A percentile compares a stretch with the other conserved stretches of the same genome.
Evolutionary conservation across 371 early-diverging fungal species (phyloP).

Genomic region (Rhizopus stolonifer): DNA sequence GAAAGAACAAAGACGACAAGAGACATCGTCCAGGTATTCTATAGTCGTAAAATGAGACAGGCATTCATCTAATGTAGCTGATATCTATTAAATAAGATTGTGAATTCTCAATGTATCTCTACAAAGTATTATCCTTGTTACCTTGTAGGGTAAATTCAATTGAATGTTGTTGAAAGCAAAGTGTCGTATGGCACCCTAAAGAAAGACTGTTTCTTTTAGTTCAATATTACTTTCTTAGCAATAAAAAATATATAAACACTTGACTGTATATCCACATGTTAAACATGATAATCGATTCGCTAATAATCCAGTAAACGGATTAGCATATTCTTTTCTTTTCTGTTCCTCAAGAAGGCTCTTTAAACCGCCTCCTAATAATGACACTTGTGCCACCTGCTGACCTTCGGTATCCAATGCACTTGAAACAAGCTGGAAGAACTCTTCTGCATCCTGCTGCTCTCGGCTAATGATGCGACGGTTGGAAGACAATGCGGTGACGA

Average conservation of each 20-base stretch:
- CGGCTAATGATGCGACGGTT: constrained; percentile 57
- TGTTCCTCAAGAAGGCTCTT: not conserved
- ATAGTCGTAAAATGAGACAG: constrained; percentile 62
- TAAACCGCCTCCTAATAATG: not conserved
- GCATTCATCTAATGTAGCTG: constrained; percentile 63
- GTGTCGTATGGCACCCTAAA: constrained; percentile 70
- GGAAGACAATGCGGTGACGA: constrained; percentile 35
- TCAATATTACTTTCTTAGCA: not conserved
- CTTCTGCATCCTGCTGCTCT: constrained; percentile 92
- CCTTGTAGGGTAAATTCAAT: constrained; percentile 60
- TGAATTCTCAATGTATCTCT: no score
- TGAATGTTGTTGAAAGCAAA: constrained; percentile 73
- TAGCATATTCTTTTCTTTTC: constrained; percentile 15
- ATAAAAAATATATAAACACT: constrained; percentile 2
- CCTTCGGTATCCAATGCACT: constrained; percentile 70
- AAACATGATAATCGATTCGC: constrained; percentile 66
- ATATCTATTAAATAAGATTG: no score
- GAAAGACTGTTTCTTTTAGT: not conserved
- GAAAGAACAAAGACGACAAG: constrained; percentile 72
- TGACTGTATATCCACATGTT: constrained; percentile 68
- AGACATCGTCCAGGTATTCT: constrained; percentile 72
- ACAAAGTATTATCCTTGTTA: constrained; percentile 22
- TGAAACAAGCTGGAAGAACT: constrained; percentile 84
- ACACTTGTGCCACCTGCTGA: constrained; percentile 4
- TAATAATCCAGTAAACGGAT: constrained; percentile 63